These are phyloP conservation scores for Apocynum venetum DNA, from an alignment of 257 asterid species.

Conservation along the genomic window DNA sequence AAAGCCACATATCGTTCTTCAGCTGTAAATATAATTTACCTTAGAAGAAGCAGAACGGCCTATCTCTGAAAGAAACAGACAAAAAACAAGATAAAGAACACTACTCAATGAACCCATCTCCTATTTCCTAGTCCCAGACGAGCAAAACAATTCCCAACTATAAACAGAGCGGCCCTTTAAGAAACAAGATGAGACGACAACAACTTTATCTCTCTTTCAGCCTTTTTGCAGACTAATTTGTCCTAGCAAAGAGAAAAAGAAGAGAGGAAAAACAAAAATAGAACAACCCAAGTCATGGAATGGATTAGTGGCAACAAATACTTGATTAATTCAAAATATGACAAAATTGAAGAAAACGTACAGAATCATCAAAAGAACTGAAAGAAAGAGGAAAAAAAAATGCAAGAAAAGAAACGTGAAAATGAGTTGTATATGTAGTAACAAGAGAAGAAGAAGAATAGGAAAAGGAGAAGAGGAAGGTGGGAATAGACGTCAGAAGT, in stretches of 20 bases:
- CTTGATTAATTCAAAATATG: not conserved
- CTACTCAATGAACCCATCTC: slow-evolving; percentile 51
- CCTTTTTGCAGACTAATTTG: not conserved
- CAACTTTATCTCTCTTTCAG: not conserved
- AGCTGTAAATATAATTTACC: slow-evolving; percentile 31
- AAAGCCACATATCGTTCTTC: not conserved
- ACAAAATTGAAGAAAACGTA: not conserved
- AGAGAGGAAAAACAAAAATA: not conserved
- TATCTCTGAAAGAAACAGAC: slow-evolving; percentile 42
- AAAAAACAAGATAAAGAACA: slow-evolving; percentile 30
- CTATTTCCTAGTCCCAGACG: slow-evolving; percentile 12
- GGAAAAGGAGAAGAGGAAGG: slow-evolving; percentile 19
- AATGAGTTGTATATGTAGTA: slow-evolving; percentile 22
- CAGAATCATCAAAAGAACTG: not conserved
- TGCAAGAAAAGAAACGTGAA: slow-evolving; percentile 17
- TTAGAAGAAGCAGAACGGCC: slow-evolving; percentile 56
- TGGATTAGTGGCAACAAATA: not conserved
- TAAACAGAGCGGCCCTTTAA: slow-evolving; percentile 2
- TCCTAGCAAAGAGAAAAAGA: not conserved
- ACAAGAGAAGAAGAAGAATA: too few species aligned
- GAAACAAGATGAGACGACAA: slow-evolving; percentile 16
- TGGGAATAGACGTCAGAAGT: slow-evolving; percentile 21
- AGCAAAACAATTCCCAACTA: slow-evolving; percentile 6
- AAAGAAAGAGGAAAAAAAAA: not conserved
- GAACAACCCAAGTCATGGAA: slow-evolving; percentile 1